Percentiles rank a stretch among this genome's conserved stretches.
Conservation (phyloP, 352 stramenopile species). For the Thalassiosira oceanica region DNA sequence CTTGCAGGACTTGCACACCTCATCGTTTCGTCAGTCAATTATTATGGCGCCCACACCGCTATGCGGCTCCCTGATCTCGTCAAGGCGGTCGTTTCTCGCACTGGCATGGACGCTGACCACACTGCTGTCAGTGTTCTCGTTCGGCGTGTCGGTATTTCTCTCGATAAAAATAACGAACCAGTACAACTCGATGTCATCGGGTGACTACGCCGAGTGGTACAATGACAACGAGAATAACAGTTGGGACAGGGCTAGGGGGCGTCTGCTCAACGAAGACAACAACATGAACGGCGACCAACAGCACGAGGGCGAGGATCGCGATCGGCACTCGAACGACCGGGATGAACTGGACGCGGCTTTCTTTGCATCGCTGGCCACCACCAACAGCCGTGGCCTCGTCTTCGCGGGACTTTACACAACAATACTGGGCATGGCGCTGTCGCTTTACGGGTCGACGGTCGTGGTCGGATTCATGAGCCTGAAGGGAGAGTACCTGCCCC, state of each 20-base stretch:
- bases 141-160: conserved; percentile 54
- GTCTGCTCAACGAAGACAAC: conserved; percentile 12
- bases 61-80: conserved; percentile 63
- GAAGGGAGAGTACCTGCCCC: conserved; percentile 73
- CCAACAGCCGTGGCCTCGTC: conserved; percentile 57
- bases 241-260: conserved; percentile 10
- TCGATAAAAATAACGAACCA: conserved; percentile 64
- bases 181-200: conserved; percentile 56
- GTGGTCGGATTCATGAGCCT: conserved; percentile 77
- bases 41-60: conserved; percentile 54
- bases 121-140: conserved; percentile 64
- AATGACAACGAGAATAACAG: conserved; percentile 38
- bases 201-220: conserved; percentile 58
- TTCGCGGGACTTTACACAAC: conserved; percentile 70
- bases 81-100: conserved; percentile 66
- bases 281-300: conserved; percentile 27
- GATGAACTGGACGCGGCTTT: conserved; percentile 57
- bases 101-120: conserved; percentile 76
- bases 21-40: no score
- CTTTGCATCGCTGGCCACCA: conserved; percentile 56
- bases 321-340: conserved; percentile 33
- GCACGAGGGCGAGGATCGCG: conserved; percentile 17
- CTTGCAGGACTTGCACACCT: no score
- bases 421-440: conserved; percentile 55
- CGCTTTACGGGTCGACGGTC: conserved; percentile 69